These are phyloP conservation scores for Saturnispora besseyi DNA, from an alignment of 805 yeast genomes.

Conservation along the genomic window DNA sequence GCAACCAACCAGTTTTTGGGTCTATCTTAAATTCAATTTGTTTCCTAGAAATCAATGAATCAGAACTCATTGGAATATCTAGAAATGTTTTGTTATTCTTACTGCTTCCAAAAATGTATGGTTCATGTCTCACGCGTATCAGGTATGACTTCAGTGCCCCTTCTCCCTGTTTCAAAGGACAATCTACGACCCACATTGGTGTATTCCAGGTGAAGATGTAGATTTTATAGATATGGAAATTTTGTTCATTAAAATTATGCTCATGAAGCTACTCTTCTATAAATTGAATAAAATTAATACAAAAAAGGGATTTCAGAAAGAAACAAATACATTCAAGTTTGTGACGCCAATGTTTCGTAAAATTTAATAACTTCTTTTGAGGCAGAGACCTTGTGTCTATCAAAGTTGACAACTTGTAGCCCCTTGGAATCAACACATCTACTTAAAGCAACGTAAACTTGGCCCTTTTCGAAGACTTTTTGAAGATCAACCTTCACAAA, in stretches of 20 bases:
- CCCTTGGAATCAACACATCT: slow-evolving; percentile 64
- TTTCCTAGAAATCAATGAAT: slow-evolving; percentile 1
- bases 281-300: background rate
- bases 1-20: background rate
- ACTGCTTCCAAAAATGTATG: slow-evolving; percentile 5
- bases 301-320: background rate
- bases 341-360: slow-evolving; percentile 32
- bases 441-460: slow-evolving; percentile 74
- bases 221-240: background rate
- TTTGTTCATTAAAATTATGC: background rate
- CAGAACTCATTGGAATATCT: slow-evolving; percentile 4
- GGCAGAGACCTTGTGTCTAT: slow-evolving; percentile 47
- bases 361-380: slow-evolving; percentile 53
- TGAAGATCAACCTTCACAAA: slow-evolving; percentile 61
- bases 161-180: slow-evolving; percentile 3
- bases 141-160: background rate
- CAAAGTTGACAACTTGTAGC: slow-evolving; percentile 58
- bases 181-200: slow-evolving; percentile 6
- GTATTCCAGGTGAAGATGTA: background rate
- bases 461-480: slow-evolving; percentile 70
- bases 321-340: background rate
- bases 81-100: background rate
- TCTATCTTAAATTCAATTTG: slow-evolving; percentile 5
- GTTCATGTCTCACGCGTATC: background rate
- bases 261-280: slow-evolving; percentile 1